Evolutionary conservation across 2,329 filamentous ascomycete species (phyloP), one percentile per base, ranked within the genome.

Genomic region (Microsporum canis): DNA sequence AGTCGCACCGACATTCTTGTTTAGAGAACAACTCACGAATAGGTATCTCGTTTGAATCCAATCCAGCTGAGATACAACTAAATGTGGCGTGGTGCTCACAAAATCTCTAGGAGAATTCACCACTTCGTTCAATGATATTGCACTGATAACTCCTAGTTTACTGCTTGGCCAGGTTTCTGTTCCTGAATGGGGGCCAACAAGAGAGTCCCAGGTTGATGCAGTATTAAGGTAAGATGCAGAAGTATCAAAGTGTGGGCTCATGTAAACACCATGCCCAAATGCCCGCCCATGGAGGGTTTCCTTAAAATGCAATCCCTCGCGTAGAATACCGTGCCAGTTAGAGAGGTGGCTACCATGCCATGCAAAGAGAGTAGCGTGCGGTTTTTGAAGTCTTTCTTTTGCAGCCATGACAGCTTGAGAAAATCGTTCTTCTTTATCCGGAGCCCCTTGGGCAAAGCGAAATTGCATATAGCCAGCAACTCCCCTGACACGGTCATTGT

Each of bases 11-110:
- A 43, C 53, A n/a, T 59, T 33, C n/a, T 59, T 57, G 43, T 36
- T 53, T 7, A 39, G 8, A n/a, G 45, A 36, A 62, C 71, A 71
- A 58, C 75, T 67, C 45, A 88, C 83, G 66, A 96, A 88, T 1
- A 96, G 79, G 72, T 95, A 96, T 49, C 91, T 83, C 31, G 89
- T 91, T 69, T 95, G 90, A 62, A 95, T 91, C 91, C 91, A 96
- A 68, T 95, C 87, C 7, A 87, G 75, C 51, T 90, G 78, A 31
- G 82, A 71, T 0, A 96, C 84, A 6, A 96, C 91, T 55, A 88
- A 84, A 73, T 85, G 84, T 0, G 86, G 86, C 0, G 0, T 65
- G 0, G 6, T 67, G 63, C 76, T 80, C 3, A 80, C 72, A 67
- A 88, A 96, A 51, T 86, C 68, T 0, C 71, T 58, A 0, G 89